Percentiles rank a stretch among this genome's conserved stretches.
Evolutionary conservation across 371 early-diverging fungal species (phyloP).

Genomic region (Rhizopus microsporus): DNA sequence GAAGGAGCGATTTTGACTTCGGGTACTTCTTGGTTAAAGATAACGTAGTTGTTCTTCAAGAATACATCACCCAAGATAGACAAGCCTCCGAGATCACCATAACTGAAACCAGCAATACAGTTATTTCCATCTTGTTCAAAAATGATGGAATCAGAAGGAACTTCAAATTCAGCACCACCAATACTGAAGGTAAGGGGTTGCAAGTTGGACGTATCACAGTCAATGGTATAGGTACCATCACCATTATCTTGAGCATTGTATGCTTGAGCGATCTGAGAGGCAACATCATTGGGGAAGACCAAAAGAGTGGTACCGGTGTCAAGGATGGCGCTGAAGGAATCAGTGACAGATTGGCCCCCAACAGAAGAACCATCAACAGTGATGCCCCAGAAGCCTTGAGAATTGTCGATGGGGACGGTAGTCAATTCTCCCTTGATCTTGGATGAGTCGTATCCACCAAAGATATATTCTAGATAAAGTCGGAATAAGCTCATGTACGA

Average conservation of each 20-base stretch:
- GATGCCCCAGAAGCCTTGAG: slow-evolving; percentile 49
- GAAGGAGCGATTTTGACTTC: slow-evolving; percentile 16
- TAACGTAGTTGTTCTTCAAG: slow-evolving; percentile 29
- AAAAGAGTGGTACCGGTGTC: slow-evolving; percentile 65
- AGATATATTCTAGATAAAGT: slow-evolving; percentile 19
- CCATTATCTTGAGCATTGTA: slow-evolving; percentile 17
- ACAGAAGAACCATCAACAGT: slow-evolving; percentile 32
- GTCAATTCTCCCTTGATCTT: slow-evolving; percentile 46
- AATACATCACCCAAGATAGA: slow-evolving; percentile 45
- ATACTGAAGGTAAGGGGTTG: slow-evolving; percentile 17
- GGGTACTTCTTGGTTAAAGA: slow-evolving; percentile 14
- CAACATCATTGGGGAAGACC: slow-evolving; percentile 44
- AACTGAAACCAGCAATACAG: slow-evolving; percentile 21
- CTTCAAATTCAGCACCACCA: slow-evolving; percentile 11
- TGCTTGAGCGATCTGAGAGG: slow-evolving; percentile 16
- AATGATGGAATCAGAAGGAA: slow-evolving; percentile 18
- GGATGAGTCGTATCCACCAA: slow-evolving; percentile 48
- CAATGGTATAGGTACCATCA: slow-evolving; percentile 21
- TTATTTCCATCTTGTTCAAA: slow-evolving; percentile 10
- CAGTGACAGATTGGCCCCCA: slow-evolving; percentile 2
- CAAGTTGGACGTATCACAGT: slow-evolving; percentile 14
- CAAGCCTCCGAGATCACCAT: slow-evolving; percentile 16
- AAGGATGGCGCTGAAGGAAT: slow-evolving; percentile 39
- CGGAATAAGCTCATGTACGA: too few relatives aligned
- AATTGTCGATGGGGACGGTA: slow-evolving; percentile 43